Base-by-base conservation (phyloP, 495 filamentous ascomycete genomes). In the Paragyromitra xinjiangensis region DNA sequence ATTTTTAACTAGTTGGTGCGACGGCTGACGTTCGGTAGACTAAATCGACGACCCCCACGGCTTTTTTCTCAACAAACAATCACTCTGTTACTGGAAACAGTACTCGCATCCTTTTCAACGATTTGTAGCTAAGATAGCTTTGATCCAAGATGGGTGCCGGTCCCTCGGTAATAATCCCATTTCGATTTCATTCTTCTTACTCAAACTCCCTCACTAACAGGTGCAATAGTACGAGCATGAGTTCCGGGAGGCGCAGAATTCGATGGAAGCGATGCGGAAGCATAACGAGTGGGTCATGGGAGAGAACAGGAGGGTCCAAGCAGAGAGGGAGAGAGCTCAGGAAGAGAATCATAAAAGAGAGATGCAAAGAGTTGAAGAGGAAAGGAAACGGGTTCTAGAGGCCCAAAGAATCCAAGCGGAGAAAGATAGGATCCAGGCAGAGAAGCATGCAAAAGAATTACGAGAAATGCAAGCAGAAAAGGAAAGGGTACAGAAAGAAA, bases 101-200 rank as follows among this genome's bases (percentile, higher is more conserved):
- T 22, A 19, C 29, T 16, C 56, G 5, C 37, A 61, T 16, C 56
- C 5, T 61, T 61, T 61, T 37, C 56, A 61, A n/a, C 12, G 29
- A 0, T 39, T 37, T 24, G 59, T 14, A 48, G 3, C 34, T 26
- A 26, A 8, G 3, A 45, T 45, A 58, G 1, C 50, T 8, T 26
- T 72, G 2, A 64, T 44, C 29, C 34, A 53, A 65, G 12, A 72
- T 72, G 69, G 69, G 69, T 2, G 9, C 7, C 0, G 44, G 59
- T 53, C 44, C 14, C 26, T 72, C 69, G 44, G 69, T 72, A 72
- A 53, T 26, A 16, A 71, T 39, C 11, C 11, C 29, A 1, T 19
- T 34, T 19, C 2, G 8, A 42, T 22, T 3, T 19, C 1, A 1
- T 6, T 1, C 24, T 14, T 26, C 16, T 59, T 9, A 39, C 6